Percentiles rank a stretch among this genome's conserved stretches.
phyloP scores from a whole-genome alignment of 352 stramenopile genomes.

The Globisporangium takayamanum region DNA sequence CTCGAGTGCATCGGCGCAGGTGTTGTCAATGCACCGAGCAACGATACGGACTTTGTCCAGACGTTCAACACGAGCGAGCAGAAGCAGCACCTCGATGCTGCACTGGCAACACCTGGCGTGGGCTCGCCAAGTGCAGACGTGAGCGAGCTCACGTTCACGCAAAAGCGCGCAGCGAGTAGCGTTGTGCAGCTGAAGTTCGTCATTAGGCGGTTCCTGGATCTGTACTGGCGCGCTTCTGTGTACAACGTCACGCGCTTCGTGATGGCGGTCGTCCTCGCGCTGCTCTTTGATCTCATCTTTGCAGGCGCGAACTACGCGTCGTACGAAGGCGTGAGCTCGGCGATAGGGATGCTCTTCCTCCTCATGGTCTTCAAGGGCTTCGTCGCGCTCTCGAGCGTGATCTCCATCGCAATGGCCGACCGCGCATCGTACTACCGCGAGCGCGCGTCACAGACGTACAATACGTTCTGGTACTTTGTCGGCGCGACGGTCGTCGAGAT shows the following conservation, averaged over 20 bases:
- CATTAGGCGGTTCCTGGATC: not conserved
- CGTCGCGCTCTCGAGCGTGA: not conserved
- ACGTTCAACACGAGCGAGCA: conserved; percentile 31
- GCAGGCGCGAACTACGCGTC: not conserved
- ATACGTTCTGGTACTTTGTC: conserved; percentile 57
- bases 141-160: conserved; percentile 58
- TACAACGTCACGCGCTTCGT: not conserved
- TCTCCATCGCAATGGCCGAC: not conserved
- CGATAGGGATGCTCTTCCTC: conserved; percentile 11
- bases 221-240: not conserved
- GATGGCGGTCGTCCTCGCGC: not conserved
- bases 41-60: conserved; percentile 29
- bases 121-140: conserved; percentile 46
- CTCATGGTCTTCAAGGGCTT: not conserved
- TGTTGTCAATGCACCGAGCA: conserved; percentile 13
- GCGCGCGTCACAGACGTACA: conserved; percentile 85
- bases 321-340: not conserved
- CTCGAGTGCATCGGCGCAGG: conserved; percentile 22
- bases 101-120: conserved; percentile 76
- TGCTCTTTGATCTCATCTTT: not conserved
- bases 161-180: conserved; percentile 6
- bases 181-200: conserved; percentile 6
- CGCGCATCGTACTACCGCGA: conserved; percentile 87
- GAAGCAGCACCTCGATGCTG: conserved; percentile 18
- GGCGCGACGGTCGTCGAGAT: conserved; percentile 77